Evolutionary conservation across 2,329 filamentous ascomycete species (phyloP).

Genomic region (Aspergillus ibericus): DNA sequence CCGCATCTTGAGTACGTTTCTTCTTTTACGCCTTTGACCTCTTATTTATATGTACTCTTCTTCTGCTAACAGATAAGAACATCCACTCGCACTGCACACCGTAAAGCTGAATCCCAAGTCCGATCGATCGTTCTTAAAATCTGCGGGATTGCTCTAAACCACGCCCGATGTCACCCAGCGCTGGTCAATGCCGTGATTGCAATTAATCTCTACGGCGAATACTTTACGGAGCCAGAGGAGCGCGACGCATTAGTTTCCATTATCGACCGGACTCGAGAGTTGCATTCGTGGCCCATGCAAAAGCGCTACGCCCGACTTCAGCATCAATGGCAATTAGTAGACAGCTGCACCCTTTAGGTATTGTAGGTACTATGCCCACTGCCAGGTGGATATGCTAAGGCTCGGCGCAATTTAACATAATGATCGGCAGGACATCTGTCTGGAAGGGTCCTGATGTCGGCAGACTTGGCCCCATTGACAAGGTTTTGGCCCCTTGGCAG

Average conservation of each 20-base stretch:
- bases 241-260: slow-evolving; percentile 19
- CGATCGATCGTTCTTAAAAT: slow-evolving; percentile 20
- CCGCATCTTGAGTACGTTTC: slow-evolving; percentile 17
- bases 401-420: too few relatives aligned
- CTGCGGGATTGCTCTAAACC: slow-evolving; percentile 21
- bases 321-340: slow-evolving; percentile 45
- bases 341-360: slow-evolving; percentile 37
- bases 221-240: slow-evolving; percentile 20
- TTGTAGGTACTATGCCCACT: not conserved
- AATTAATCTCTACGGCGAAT: slow-evolving; percentile 20
- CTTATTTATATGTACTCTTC: not conserved
- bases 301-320: slow-evolving; percentile 35
- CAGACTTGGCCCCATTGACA: too few relatives aligned
- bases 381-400: not conserved
- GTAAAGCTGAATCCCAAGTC: slow-evolving; percentile 20
- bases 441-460: too few relatives aligned
- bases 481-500: too few relatives aligned
- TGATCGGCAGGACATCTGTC: too few relatives aligned
- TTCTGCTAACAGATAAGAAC: not conserved
- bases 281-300: slow-evolving; percentile 47
- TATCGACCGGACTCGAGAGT: slow-evolving; percentile 17
- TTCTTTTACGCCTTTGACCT: not conserved
- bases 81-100: slow-evolving; percentile 15
- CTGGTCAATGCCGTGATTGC: slow-evolving; percentile 24
- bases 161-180: slow-evolving; percentile 17